These are phyloP conservation scores for Trichoderma afroharzianum DNA, from an alignment of 2,329 filamentous ascomycete genomes.

Conservation along the genomic window DNA sequence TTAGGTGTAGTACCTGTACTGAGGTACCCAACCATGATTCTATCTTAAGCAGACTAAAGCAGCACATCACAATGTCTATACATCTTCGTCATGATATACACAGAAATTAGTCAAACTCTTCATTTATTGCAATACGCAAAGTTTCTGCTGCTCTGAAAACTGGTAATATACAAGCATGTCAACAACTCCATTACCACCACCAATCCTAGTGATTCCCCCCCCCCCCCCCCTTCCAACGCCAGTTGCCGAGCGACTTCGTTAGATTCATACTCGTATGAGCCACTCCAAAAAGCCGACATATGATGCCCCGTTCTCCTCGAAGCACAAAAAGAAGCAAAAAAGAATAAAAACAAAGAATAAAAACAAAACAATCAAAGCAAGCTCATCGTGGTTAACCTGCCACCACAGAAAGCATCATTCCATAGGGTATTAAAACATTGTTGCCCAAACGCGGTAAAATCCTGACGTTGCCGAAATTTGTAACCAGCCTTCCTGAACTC, in stretches of 20 bases:
- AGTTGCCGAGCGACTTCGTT: neutral
- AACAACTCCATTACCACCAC: conserved; percentile 1
- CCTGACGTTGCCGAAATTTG: conserved; percentile 13
- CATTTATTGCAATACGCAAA: neutral
- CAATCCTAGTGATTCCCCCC: neutral
- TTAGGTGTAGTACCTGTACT: neutral
- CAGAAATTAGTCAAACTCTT: neutral
- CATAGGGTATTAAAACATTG: conserved; percentile 31
- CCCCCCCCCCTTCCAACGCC: neutral
- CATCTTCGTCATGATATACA: neutral
- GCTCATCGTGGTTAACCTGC: conserved; percentile 17
- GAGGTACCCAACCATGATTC: neutral
- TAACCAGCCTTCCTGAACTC: conserved; percentile 10
- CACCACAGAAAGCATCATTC: conserved; percentile 25
- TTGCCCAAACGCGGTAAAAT: conserved; percentile 22
- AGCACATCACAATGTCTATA: too few relatives aligned
- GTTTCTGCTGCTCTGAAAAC: neutral
- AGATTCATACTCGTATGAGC: neutral
- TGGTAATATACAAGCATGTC: neutral
- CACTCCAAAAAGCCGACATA: neutral
- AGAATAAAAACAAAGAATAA: conserved; percentile 11
- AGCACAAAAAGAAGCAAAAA: neutral
- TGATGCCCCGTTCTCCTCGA: neutral
- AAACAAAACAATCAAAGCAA: conserved; percentile 12
- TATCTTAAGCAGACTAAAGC: neutral